phyloP scores from a whole-genome alignment of 768 basidiomycete genomes.

The Mycena metata region DNA sequence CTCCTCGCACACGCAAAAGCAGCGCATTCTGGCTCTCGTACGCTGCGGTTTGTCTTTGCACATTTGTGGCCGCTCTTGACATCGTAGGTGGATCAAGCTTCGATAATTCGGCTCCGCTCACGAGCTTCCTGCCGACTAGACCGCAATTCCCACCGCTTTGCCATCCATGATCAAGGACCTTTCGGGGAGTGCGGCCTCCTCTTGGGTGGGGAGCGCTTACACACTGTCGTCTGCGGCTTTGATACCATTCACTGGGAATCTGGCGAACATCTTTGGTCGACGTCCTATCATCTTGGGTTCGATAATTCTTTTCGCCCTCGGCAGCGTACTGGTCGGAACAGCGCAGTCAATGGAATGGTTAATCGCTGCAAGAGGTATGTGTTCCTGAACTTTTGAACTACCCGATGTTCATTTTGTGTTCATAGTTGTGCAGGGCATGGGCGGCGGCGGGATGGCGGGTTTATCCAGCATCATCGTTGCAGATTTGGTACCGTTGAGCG shows the following conservation, averaged over 20 bases:
- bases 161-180: conserved; percentile 4
- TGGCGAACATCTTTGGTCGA: conserved; percentile 52
- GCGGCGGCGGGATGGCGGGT: conserved; percentile 8
- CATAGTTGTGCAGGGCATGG: conserved; percentile 9
- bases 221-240: conserved; percentile 55
- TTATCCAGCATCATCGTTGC: conserved; percentile 5
- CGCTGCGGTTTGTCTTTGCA: conserved; percentile 9
- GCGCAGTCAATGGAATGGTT: conserved; percentile 56
- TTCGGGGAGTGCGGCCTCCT: background rate
- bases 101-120: background rate
- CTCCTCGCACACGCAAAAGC: background rate
- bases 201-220: conserved; percentile 41
- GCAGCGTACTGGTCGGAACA: conserved; percentile 54
- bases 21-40: conserved; percentile 18
- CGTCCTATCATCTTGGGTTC: conserved; percentile 47
- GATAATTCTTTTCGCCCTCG: conserved; percentile 51
- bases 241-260: conserved; percentile 50
- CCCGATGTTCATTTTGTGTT: background rate
- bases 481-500: conserved; percentile 1
- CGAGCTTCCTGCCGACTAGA: background rate
- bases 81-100: background rate
- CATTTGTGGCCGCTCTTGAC: conserved; percentile 10
- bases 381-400: background rate
- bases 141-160: conserved; percentile 9
- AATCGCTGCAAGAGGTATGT: conserved; percentile 47